phyloP scores from a whole-genome alignment of 2,329 filamentous ascomycete genomes.

The Chrysoporthe cubensis region DNA sequence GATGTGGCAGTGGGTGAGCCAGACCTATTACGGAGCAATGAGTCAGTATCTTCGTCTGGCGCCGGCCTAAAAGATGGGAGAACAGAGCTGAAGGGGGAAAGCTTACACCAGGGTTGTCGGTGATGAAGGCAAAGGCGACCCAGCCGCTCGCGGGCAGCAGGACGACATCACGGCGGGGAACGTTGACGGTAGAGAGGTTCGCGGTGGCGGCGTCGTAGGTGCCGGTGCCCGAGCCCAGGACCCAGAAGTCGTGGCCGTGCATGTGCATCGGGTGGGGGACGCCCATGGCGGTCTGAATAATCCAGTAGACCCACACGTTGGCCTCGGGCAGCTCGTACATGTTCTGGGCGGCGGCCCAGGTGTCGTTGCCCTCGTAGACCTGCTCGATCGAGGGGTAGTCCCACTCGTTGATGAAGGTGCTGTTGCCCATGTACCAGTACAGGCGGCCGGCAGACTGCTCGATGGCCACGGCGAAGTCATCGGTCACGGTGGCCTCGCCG shows the following conservation, averaged over 20 bases:
- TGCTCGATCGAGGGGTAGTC: constrained; percentile 28
- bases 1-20: constrained; percentile 36
- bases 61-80: neutral
- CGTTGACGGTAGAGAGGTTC: constrained; percentile 36
- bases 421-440: constrained; percentile 13
- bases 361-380: constrained; percentile 7
- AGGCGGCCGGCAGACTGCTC: neutral
- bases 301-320: constrained; percentile 35
- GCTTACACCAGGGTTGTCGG: constrained; percentile 38
- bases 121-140: constrained; percentile 37
- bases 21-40: constrained; percentile 32
- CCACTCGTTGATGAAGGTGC: constrained; percentile 25
- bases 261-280: constrained; percentile 49
- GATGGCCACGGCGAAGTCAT: constrained; percentile 12
- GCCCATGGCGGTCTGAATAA: constrained; percentile 36
- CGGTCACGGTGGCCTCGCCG: neutral
- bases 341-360: neutral
- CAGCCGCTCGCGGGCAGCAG: constrained; percentile 36
- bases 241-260: constrained; percentile 55
- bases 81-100: neutral
- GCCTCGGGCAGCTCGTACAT: constrained; percentile 15
- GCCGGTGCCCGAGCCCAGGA: constrained; percentile 41
- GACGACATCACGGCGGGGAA: constrained; percentile 42
- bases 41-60: neutral
- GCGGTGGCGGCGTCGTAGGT: constrained; percentile 35